Percentiles rank a stretch among this genome's conserved stretches.
Conservation (phyloP, 176 grass and related monocot genomes). For the Dactylis glomerata region DNA sequence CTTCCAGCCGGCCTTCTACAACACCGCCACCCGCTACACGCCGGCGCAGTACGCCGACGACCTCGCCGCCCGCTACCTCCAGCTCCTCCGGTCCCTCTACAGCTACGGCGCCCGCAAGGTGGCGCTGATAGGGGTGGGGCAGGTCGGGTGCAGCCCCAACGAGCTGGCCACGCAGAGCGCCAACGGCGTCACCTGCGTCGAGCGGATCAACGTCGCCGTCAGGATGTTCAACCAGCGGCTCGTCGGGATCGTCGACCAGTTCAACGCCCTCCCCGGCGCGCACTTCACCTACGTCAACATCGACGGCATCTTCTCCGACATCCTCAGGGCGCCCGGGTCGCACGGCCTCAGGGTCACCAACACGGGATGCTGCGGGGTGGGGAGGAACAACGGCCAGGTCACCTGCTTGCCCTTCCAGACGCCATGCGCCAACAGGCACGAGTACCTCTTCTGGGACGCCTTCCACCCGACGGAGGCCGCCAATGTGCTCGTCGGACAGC, state of each 20-base stretch:
- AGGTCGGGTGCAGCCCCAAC: slow-evolving; percentile 83
- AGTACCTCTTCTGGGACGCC: slow-evolving; percentile 97
- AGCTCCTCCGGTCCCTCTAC: slow-evolving; percentile 56
- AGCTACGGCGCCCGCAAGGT: slow-evolving; percentile 81
- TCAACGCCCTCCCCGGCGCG: slow-evolving; percentile 67
- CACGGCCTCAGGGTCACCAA: slow-evolving; percentile 62
- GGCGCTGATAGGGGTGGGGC: slow-evolving; percentile 69
- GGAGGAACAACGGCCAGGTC: slow-evolving; percentile 95
- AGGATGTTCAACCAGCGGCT: slow-evolving; percentile 68
- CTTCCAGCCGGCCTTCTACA: slow-evolving; percentile 88
- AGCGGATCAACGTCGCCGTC: slow-evolving; percentile 63
- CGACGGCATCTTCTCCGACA: slow-evolving; percentile 64
- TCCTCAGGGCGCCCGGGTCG: slow-evolving; percentile 36
- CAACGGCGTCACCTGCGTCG: slow-evolving; percentile 61
- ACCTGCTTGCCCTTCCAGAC: slow-evolving; percentile 87
- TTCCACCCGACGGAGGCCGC: slow-evolving; percentile 85
- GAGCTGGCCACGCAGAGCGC: slow-evolving; percentile 69
- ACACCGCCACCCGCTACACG: slow-evolving; percentile 55
- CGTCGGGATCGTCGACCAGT: slow-evolving; percentile 40
- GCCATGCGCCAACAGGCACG: slow-evolving; percentile 55
- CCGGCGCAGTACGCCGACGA: slow-evolving; percentile 63
- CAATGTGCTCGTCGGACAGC: slow-evolving; percentile 57
- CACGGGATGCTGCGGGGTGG: slow-evolving; percentile 73
- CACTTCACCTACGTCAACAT: slow-evolving; percentile 79
- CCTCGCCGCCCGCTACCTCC: slow-evolving; percentile 46